Conservation (phyloP, 2,329 filamentous ascomycete genomes). For the Scedosporium minutisporum region DNA sequence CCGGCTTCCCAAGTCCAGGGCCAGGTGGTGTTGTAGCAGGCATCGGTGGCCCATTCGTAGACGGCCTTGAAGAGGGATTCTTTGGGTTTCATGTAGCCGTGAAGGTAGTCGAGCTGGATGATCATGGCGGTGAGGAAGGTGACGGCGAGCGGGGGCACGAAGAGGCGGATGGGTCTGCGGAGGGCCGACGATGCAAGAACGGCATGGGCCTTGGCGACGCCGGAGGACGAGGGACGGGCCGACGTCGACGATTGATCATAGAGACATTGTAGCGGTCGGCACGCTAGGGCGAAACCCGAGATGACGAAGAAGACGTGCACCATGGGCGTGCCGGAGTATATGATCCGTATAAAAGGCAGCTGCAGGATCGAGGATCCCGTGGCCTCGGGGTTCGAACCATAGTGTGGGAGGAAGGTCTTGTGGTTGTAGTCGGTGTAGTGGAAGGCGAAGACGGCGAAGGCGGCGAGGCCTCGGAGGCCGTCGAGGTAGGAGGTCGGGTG, state of each 20-base stretch:
- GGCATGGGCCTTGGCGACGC: conserved; percentile 28
- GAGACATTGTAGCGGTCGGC: conserved; percentile 39
- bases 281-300: conserved; percentile 49
- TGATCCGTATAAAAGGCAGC: conserved; percentile 43
- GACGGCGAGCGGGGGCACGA: conserved; percentile 39
- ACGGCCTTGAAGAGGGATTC: conserved; percentile 29
- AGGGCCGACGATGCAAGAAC: conserved; percentile 42
- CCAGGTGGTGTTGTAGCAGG: conserved; percentile 11
- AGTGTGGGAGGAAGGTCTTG: conserved; percentile 20
- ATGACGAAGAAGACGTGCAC: conserved; percentile 55
- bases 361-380: conserved; percentile 26
- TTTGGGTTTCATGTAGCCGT: conserved; percentile 35
- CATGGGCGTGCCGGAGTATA: conserved; percentile 45
- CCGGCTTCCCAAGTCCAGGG: conserved; percentile 12
- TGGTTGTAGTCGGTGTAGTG: conserved; percentile 28
- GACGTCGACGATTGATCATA: conserved; percentile 32
- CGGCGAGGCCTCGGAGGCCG: conserved; percentile 46
- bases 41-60: conserved; percentile 32
- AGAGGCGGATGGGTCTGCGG: conserved; percentile 41
- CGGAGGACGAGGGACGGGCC: conserved; percentile 37
- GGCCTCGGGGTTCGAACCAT: conserved; percentile 34
- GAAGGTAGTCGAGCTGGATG: conserved; percentile 36
- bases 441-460: conserved; percentile 46
- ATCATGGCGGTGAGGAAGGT: conserved; percentile 37
- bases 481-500: conserved; percentile 48